These are phyloP conservation scores for Linum lewisii DNA, from an alignment of 345 rosid species.

Conservation along the genomic window DNA sequence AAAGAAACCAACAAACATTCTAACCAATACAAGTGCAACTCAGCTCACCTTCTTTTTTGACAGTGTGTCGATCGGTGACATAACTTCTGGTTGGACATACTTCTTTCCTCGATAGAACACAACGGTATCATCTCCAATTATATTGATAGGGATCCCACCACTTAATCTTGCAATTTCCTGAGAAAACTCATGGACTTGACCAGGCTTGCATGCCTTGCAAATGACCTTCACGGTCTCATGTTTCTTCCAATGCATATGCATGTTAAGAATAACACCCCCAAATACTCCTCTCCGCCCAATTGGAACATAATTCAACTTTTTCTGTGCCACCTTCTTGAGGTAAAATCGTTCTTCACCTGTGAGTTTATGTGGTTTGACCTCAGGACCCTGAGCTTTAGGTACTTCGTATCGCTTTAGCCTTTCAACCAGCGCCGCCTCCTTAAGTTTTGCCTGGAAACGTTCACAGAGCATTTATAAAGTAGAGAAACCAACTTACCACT, in stretches of 20 bases:
- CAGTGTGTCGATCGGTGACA: slow-evolving; percentile 82
- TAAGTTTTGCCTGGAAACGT: slow-evolving; percentile 53
- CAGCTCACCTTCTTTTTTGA: slow-evolving; percentile 61
- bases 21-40: neutral
- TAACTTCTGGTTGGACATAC: slow-evolving; percentile 81
- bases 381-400: slow-evolving; percentile 71
- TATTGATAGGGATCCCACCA: slow-evolving; percentile 76
- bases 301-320: slow-evolving; percentile 73
- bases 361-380: slow-evolving; percentile 58
- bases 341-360: slow-evolving; percentile 81
- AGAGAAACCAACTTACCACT: neutral
- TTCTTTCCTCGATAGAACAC: slow-evolving; percentile 74
- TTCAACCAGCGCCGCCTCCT: slow-evolving; percentile 71
- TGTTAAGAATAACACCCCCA: slow-evolving; percentile 87
- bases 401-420: slow-evolving; percentile 82
- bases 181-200: slow-evolving; percentile 52
- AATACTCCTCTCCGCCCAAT: slow-evolving; percentile 81
- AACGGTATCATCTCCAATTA: slow-evolving; percentile 64
- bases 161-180: slow-evolving; percentile 75
- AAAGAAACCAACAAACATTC: too few species aligned
- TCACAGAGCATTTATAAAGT: neutral
- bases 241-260: slow-evolving; percentile 93
- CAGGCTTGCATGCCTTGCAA: slow-evolving; percentile 73
- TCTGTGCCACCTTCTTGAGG: slow-evolving; percentile 81
- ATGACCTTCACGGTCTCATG: slow-evolving; percentile 94